phyloP scores from a whole-genome alignment of 139 green algal species.

The Spirogloea muscicola region DNA sequence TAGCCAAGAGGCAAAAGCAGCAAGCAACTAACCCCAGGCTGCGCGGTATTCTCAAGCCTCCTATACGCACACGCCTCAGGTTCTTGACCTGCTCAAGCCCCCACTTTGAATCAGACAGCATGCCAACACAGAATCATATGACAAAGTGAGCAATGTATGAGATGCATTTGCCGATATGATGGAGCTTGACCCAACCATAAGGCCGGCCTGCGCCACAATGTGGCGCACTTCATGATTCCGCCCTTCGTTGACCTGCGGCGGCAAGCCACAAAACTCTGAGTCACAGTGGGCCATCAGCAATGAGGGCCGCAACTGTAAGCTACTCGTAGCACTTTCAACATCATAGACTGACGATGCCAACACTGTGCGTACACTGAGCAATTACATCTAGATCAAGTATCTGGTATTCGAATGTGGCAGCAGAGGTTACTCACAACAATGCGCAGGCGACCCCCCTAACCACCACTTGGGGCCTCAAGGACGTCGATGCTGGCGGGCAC shows the following conservation, averaged over 20 bases:
- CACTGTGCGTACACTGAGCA: background rate
- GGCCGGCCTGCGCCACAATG: conserved; percentile 8
- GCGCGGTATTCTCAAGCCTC: background rate
- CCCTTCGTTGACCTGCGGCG: conserved; percentile 19
- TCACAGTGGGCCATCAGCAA: background rate
- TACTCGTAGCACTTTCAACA: background rate
- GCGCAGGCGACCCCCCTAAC: background rate
- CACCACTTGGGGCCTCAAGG: background rate
- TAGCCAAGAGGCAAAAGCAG: no score
- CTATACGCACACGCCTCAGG: conserved; percentile 17
- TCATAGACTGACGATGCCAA: background rate
- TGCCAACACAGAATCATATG: no score
- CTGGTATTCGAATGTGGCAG: no score
- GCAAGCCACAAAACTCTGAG: background rate
- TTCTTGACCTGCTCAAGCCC: conserved; percentile 8
- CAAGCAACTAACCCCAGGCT: conserved; percentile 18
- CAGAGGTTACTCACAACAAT: conserved; percentile 13
- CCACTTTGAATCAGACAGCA: no score
- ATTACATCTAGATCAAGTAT: no score
- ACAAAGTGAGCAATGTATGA: no score
- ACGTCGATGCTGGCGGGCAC: background rate
- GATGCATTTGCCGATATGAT: no score
- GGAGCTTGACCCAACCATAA: conserved; percentile 17
- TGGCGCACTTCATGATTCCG: conserved; percentile 24
- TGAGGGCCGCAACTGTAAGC: background rate